Evolutionary conservation across 73 alveolate genomes (phyloP), one percentile per base, ranked within the genome.

Genomic region (Paraurostyla sp.): DNA sequence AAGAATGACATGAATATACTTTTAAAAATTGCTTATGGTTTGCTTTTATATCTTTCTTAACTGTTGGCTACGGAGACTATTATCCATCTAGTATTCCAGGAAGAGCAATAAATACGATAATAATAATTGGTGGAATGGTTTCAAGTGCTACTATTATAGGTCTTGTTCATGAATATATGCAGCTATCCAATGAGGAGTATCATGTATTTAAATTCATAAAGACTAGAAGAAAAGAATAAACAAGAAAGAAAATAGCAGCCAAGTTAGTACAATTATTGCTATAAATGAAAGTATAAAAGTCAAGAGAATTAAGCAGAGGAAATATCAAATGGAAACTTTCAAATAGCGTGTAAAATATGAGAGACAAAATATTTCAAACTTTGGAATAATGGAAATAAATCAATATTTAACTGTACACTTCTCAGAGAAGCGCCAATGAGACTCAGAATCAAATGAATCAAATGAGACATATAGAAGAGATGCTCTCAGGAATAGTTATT

Each of bases 11-110:
- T 22, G 46, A 65, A 9, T 65, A 38, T 13, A 38, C 25, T 22
- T 65, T 65, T 58, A 40, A 20, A 38, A 65, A 65, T 65, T 65
- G 82, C 36, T 40, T 65, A 6, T 49, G 87, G 87, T 73, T 73
- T 27, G 6, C 62, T 73, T 42, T 73, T 3, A 73, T 73, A 23
- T 48, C 87, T 16, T 49, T 73, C 36, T 32, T 73, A 35, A 73
- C 87, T 6, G 87, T 73, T 6, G 87, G 87, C n/a, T 73, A 73
- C 27, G 87, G 87, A 13, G 87, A 73, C 41, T 49, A 22, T 73
- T 73, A 73, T 35, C 87, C 87, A 3, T 20, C 68, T 1, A 25
- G 56, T 25, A 73, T 48, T 11, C 73, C 87, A 30, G 87, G 87
- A 3, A 73, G 87, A 46, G 27, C 52, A 11, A 71, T 73, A 6